Conservation (phyloP, 179 eudicot species). For the Gypsophila paniculata region DNA sequence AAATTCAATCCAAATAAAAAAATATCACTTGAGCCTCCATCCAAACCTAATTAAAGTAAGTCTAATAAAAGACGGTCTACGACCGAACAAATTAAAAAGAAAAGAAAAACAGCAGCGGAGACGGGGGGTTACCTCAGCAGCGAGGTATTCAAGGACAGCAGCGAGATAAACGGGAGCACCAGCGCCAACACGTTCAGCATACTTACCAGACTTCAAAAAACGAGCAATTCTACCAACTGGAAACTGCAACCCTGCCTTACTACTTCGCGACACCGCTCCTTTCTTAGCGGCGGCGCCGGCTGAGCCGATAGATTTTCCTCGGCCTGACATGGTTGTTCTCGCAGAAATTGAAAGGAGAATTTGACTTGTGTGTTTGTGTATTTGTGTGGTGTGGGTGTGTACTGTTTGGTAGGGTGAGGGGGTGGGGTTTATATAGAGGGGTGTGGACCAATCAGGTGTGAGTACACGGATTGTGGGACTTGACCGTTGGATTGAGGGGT, state of each 20-base stretch:
- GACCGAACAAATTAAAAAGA: neutral
- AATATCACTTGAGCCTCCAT: too few species aligned
- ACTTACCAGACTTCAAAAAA: constrained; percentile 39
- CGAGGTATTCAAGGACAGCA: constrained; percentile 42
- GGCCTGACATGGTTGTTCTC: constrained; percentile 45
- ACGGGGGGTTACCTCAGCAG: constrained; percentile 32
- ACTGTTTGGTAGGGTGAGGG: too few species aligned
- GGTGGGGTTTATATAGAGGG: neutral
- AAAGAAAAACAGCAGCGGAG: too few species aligned
- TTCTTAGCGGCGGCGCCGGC: constrained; percentile 34
- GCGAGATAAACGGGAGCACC: constrained; percentile 44
- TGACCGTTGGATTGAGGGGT: constrained; percentile 16
- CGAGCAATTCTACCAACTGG: constrained; percentile 45
- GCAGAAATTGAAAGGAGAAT: neutral
- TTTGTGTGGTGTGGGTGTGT: too few species aligned
- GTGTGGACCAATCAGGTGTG: constrained; percentile 26
- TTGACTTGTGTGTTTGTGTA: neutral
- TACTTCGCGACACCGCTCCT: constrained; percentile 36
- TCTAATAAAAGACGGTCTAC: too few species aligned
- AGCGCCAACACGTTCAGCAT: constrained; percentile 44
- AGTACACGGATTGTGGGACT: constrained; percentile 20
- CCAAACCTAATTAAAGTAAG: too few species aligned
- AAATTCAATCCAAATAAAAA: too few species aligned
- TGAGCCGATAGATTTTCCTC: constrained; percentile 42
- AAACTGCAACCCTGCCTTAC: constrained; percentile 47